Conservation (phyloP, 805 yeast genomes). For the Grigorovia humatica region DNA sequence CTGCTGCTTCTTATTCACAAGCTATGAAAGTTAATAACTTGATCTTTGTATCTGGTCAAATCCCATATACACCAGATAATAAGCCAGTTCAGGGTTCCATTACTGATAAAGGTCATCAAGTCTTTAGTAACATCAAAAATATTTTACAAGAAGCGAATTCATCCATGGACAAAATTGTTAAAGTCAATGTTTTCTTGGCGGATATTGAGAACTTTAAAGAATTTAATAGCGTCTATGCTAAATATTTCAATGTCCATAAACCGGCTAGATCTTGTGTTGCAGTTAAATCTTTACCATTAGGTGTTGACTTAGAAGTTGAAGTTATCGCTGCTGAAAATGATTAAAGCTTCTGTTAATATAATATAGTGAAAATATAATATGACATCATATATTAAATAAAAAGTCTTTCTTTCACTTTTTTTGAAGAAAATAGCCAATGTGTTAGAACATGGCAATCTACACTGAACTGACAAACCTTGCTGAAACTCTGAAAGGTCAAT, state of each 20-base stretch:
- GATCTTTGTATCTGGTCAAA: slow-evolving; percentile 87
- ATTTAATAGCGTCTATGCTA: slow-evolving; percentile 72
- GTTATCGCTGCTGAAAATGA: slow-evolving; percentile 68
- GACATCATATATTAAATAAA: too few species aligned
- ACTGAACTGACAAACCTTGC: too few species aligned
- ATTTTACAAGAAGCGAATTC: slow-evolving; percentile 80
- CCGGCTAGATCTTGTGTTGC: slow-evolving; percentile 98
- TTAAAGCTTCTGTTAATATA: background rate
- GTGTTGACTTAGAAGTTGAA: slow-evolving; percentile 78
- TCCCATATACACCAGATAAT: slow-evolving; percentile 75
- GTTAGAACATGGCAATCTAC: too few species aligned
- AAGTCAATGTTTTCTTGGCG: slow-evolving; percentile 76
- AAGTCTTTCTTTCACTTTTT: too few species aligned
- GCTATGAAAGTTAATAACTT: slow-evolving; percentile 84
- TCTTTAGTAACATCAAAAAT: slow-evolving; percentile 51
- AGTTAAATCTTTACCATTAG: slow-evolving; percentile 79
- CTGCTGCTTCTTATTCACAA: slow-evolving; percentile 93
- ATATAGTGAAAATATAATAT: too few species aligned
- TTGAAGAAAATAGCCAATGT: too few species aligned
- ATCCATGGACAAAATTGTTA: slow-evolving; percentile 69
- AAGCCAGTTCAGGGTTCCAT: slow-evolving; percentile 67
- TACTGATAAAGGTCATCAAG: slow-evolving; percentile 67
- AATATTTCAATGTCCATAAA: slow-evolving; percentile 63
- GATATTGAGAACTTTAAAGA: slow-evolving; percentile 78
- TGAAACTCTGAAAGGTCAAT: too few species aligned